These are phyloP conservation scores for Blastocystis sp. DNA, from an alignment of 352 stramenopile species.

Conservation along the genomic window DNA sequence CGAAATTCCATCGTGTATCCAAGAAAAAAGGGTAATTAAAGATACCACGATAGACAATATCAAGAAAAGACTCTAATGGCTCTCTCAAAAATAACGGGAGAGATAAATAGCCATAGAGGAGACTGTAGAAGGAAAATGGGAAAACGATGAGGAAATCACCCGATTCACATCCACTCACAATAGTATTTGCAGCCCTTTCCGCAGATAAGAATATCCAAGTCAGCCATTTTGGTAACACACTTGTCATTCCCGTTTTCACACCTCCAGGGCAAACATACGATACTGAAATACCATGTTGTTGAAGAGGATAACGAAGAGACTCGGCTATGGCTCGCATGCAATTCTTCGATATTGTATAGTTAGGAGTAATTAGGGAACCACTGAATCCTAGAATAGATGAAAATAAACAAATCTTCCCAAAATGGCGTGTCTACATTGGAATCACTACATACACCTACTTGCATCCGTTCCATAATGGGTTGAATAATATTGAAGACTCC, in stretches of 20 bases:
- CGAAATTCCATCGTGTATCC: no score
- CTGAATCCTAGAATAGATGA: not conserved
- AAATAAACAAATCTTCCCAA: not conserved
- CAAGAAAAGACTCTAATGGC: not conserved
- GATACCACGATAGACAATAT: not conserved
- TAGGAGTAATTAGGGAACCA: not conserved
- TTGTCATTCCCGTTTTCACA: not conserved
- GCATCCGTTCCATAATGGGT: not conserved
- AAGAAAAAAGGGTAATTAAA: not conserved
- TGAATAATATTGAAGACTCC: not conserved
- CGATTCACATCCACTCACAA: not conserved
- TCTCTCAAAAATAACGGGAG: not conserved
- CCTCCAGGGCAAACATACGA: not conserved
- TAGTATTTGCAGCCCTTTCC: not conserved
- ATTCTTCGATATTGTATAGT: conserved; percentile 8
- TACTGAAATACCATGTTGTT: not conserved
- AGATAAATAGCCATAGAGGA: not conserved
- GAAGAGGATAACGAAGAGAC: not conserved
- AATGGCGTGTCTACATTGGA: not conserved
- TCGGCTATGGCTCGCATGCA: not conserved
- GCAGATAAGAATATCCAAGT: not conserved
- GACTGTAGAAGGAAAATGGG: not conserved
- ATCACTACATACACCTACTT: not conserved
- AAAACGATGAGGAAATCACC: not conserved
- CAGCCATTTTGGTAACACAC: not conserved